Conservation (phyloP, 2,329 filamentous ascomycete genomes). For the Decorospora gaudefroyi region DNA sequence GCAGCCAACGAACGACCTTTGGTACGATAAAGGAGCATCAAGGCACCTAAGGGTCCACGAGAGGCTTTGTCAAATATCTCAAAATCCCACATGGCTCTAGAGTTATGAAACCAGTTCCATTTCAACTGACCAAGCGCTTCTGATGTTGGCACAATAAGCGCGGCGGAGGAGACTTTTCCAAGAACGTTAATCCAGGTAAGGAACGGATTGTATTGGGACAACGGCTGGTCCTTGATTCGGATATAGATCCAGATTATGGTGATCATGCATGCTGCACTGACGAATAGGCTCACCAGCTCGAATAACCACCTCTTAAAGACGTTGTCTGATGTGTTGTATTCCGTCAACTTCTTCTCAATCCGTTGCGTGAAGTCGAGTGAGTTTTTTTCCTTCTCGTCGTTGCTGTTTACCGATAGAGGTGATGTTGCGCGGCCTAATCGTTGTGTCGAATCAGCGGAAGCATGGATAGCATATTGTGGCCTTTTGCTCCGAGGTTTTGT, state of each 20-base stretch:
- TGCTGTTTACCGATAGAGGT: accelerated
- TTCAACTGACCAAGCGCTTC: conserved; percentile 38
- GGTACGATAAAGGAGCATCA: conserved; percentile 17
- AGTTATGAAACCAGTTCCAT: conserved; percentile 31
- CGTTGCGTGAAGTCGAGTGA: conserved; percentile 25
- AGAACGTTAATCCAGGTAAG: conserved; percentile 20
- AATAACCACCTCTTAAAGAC: conserved; percentile 34
- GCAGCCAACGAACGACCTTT: conserved; percentile 23
- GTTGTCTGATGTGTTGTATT: conserved; percentile 26
- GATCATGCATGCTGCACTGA: conserved; percentile 23
- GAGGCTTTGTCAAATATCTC: conserved; percentile 40
- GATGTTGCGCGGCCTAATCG: not conserved
- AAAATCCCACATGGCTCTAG: conserved; percentile 36
- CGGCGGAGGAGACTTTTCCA: conserved; percentile 25
- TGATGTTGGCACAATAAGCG: conserved; percentile 27
- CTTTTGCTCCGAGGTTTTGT: too few relatives aligned
- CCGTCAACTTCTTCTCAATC: conserved; percentile 27
- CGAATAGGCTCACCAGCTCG: conserved; percentile 24
- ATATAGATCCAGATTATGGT: conserved; percentile 12
- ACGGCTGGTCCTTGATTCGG: not conserved
- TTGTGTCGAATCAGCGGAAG: too few relatives aligned
- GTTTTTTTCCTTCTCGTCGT: not conserved
- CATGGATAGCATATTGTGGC: too few relatives aligned
- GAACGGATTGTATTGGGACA: not conserved
- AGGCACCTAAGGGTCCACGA: conserved; percentile 18